phyloP scores from a whole-genome alignment of 306 rosid genomes.

The Trifolium subterraneum region DNA sequence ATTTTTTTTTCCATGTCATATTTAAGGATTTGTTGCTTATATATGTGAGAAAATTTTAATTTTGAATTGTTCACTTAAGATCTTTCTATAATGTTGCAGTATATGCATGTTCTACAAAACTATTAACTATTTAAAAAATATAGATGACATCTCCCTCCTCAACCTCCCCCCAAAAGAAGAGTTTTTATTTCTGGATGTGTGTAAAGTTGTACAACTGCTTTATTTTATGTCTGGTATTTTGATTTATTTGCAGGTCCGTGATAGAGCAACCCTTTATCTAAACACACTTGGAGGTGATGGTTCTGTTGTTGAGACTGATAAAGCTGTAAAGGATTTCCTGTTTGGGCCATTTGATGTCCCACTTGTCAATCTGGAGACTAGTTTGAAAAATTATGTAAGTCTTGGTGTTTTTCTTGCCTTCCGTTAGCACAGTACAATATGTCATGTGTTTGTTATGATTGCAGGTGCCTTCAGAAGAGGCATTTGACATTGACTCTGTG shows the following conservation, averaged over 20 bases:
- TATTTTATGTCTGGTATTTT: conserved; percentile 25
- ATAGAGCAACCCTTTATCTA: conserved; percentile 93
- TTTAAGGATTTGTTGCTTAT: conserved; percentile 5
- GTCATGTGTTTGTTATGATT: conserved; percentile 54
- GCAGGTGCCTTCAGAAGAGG: conserved; percentile 93
- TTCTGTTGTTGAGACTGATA: conserved; percentile 74
- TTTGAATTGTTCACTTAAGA: conserved; percentile 16
- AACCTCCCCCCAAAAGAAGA: neutral
- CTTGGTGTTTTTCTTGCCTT: conserved; percentile 39
- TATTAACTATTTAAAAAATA: conserved; percentile 8
- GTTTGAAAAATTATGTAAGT: conserved; percentile 92
- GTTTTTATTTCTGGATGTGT: neutral
- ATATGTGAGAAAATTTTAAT: conserved; percentile 12
- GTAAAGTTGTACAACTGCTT: conserved; percentile 5
- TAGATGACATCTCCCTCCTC: conserved; percentile 1
- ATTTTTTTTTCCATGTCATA: neutral
- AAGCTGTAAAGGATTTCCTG: conserved; percentile 74
- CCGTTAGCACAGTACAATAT: conserved; percentile 20
- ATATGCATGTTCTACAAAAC: conserved; percentile 18
- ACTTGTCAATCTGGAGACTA: conserved; percentile 86
- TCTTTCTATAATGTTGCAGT: conserved; percentile 19
- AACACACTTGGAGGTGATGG: conserved; percentile 88
- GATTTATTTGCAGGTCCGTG: conserved; percentile 76
- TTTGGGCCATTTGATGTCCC: conserved; percentile 94
- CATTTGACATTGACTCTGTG: conserved; percentile 84